Base-by-base conservation (phyloP, 1,284 basidiomycete genomes). In the Rhodotorula sp. region DNA sequence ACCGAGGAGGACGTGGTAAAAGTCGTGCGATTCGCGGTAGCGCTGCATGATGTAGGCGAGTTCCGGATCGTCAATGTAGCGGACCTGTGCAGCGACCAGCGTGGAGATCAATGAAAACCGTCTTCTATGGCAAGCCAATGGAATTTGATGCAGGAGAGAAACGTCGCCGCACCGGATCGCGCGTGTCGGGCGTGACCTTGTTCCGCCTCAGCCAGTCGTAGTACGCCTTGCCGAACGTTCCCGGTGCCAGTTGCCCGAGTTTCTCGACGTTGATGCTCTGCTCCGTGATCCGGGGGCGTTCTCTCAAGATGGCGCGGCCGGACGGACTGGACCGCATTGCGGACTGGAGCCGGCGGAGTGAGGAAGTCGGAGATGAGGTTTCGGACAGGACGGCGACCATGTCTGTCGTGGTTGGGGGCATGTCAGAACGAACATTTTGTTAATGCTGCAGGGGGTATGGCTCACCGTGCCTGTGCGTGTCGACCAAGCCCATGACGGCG, bases 21-120 rank as follows among this genome's bases (percentile, higher is more conserved):
- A 67, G 66, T 75, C 73, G 73, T 75, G 73, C 23, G 70, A 72
- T 83, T 99, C 95, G 52, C 97, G 90, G 81, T 99, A 99, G 58
- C 97, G 90, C 78, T 97, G 93, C 90, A 99, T 94, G 68, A 98
- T 92, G 81, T 97, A 97, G 43, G 94, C 94, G 18, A 96, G 86
- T 78, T 94, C 92, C 1, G 93, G 91, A 77, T 96, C 93, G 79
- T 92, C 87, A 77, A 99, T 91, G 81, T 97, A 98, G 76, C 90
- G 91, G 7, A 97, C 93, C 93, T 91, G n/a, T n/a, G n/a, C n/a
- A n/a, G n/a, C n/a, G n/a, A n/a, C n/a, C n/a, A n/a, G n/a, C n/a
- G n/a, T n/a, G n/a, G n/a, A n/a, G n/a, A n/a, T n/a, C n/a, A n/a
- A n/a, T n/a, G n/a, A n/a, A n/a, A n/a, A n/a, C n/a, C n/a, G n/a